phyloP scores from a whole-genome alignment of 1,139 yeast species.

The Spathaspora sp. region DNA sequence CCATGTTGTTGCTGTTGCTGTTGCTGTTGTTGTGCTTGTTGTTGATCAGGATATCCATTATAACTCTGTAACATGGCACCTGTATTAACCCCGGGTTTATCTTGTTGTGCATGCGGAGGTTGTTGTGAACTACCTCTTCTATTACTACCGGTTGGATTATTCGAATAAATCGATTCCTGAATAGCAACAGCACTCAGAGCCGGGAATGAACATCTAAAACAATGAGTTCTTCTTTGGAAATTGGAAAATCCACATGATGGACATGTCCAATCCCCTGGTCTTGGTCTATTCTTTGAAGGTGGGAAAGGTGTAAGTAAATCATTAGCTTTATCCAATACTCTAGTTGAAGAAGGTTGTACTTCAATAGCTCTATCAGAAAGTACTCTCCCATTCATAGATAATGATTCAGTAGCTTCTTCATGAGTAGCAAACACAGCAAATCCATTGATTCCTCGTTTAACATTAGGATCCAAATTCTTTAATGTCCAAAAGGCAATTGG shows the following conservation, averaged over 20 bases:
- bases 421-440: constrained; percentile 84
- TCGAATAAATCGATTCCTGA: constrained; percentile 44
- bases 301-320: constrained; percentile 84
- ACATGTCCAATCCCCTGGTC: constrained; percentile 98
- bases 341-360: constrained; percentile 80
- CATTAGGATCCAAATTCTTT: constrained; percentile 48
- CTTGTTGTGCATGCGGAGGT: constrained; percentile 4
- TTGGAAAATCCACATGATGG: constrained; percentile 95
- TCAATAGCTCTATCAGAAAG: constrained; percentile 75
- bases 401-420: constrained; percentile 79
- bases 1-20: constrained; percentile 9
- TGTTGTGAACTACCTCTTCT: constrained; percentile 13
- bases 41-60: constrained; percentile 6
- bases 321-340: constrained; percentile 76
- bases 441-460: constrained; percentile 51
- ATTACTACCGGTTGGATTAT: constrained; percentile 13
- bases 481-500: constrained; percentile 91
- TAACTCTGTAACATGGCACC: constrained; percentile 12
- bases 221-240: constrained; percentile 91
- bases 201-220: constrained; percentile 91
- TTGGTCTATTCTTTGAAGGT: constrained; percentile 82
- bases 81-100: constrained; percentile 14
- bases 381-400: constrained; percentile 77
- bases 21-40: too few relatives aligned
- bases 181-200: constrained; percentile 70